Evolutionary conservation across 2,329 filamentous ascomycete genomes (phyloP), one percentile per base, ranked within the genome.

Genomic region (Calonectria montana): DNA sequence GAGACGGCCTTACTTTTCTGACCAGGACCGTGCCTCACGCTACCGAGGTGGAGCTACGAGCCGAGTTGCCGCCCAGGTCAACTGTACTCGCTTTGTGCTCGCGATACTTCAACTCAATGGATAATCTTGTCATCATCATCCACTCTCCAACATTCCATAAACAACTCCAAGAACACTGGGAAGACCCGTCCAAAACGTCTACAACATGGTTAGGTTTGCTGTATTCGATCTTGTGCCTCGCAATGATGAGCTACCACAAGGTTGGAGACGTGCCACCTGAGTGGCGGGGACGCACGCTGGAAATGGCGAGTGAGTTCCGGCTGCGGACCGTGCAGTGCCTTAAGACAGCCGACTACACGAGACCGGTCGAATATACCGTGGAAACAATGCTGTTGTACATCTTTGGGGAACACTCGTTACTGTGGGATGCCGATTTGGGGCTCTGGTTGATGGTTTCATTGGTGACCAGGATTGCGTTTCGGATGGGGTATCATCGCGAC

Each of bases 51-150:
- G 96, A 98, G 79, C 88, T 98, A 13, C 90, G 97, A 73, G 90
- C 92, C 29, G 91, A 93, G 62, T 89, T 98, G 48, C 97, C 97
- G 2, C 88, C 93, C 0, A 96, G 95, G 80, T 91, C 94, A 43
- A 93, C 92, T 27, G 93, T 97, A 18, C 91, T 98, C 78, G 92
- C 94, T 27, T 87, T 98, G 21, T 93, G 98, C 73, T 92, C 93
- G 73, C 91, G 96, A 72, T 99, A 97, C 81, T 98, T 98, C 86
- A 96, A 96, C 81, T 96, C 94, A 0, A 88, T 91, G 83, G 91
- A 92, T 74, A 90, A 90, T 45, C 88, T 90, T n/a, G 90, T 92
- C 81, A 92, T 91, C 80, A 91, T 97, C 75, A 89, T 97, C 63
- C 94, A 97, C 79, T 92, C 92, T 0, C 96, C 95, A 15, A 96